phyloP scores from a whole-genome alignment of 805 yeast genomes.

The Ogataea paraovalis region DNA sequence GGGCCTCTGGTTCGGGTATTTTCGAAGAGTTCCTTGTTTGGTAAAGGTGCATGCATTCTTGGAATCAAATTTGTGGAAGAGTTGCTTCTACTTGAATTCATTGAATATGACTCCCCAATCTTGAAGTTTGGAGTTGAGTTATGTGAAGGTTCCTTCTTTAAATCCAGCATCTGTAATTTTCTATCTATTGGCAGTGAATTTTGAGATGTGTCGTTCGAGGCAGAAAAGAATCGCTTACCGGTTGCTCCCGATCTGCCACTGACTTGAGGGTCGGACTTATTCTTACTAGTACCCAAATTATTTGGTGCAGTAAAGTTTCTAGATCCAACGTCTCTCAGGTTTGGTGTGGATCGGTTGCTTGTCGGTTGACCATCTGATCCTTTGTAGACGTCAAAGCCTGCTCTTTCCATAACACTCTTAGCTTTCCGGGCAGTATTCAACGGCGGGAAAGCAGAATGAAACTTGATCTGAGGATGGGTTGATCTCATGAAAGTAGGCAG shows the following conservation, averaged over 20 bases:
- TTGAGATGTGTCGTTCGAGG: slow-evolving; percentile 6
- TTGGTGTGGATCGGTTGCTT: slow-evolving; percentile 11
- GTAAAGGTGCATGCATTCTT: background rate
- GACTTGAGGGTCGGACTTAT: slow-evolving; percentile 14
- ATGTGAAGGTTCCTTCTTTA: background rate
- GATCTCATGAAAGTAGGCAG: slow-evolving; percentile 32
- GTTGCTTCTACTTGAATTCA: background rate
- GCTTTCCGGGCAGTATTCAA: slow-evolving; percentile 58
- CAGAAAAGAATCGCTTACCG: slow-evolving; percentile 6
- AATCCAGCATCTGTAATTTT: background rate
- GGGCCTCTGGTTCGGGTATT: background rate
- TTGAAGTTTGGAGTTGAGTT: background rate
- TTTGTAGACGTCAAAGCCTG: slow-evolving; percentile 66
- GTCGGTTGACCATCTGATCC: slow-evolving; percentile 23
- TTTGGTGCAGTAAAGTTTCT: slow-evolving; percentile 24
- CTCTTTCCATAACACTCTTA: slow-evolving; percentile 72
- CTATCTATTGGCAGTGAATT: slow-evolving; percentile 5
- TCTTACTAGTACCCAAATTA: slow-evolving; percentile 4
- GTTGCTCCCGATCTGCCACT: background rate
- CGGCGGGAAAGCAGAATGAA: slow-evolving; percentile 65
- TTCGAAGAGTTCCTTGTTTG: background rate
- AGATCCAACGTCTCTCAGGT: slow-evolving; percentile 1
- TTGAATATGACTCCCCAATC: background rate
- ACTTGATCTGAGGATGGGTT: slow-evolving; percentile 31
- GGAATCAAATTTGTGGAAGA: background rate